Conservation (phyloP, 768 basidiomycete species). For the Mrakia blollopis region DNA sequence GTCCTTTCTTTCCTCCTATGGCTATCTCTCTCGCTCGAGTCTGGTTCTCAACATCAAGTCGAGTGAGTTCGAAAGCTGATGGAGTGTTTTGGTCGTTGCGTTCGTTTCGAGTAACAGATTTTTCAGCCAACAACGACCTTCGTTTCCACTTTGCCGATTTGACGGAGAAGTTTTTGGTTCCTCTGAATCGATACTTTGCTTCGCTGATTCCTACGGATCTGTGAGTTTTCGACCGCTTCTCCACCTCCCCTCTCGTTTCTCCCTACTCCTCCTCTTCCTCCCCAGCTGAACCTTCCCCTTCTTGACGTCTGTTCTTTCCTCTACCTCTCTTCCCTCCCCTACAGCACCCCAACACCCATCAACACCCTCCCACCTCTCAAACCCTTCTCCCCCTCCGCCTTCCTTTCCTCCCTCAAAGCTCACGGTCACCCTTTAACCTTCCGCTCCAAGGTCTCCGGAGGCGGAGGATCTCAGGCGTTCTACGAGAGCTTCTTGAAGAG, state of each 20-base stretch:
- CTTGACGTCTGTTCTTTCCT: no score
- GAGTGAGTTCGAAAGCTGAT: no score
- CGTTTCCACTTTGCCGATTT: conserved; percentile 78
- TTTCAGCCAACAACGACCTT: conserved; percentile 54
- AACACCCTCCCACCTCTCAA: conserved; percentile 42
- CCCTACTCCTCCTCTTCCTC: background rate
- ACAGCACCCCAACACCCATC: conserved; percentile 48
- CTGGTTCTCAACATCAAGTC: no score
- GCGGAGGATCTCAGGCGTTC: conserved; percentile 22
- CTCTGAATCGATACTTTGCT: conserved; percentile 85
- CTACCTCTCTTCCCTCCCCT: background rate
- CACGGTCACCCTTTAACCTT: conserved; percentile 71
- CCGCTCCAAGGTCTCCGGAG: conserved; percentile 42
- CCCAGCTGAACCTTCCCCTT: background rate
- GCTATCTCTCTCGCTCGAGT: background rate
- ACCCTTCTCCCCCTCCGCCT: conserved; percentile 63
- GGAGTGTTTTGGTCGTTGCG: no score
- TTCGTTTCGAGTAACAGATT: conserved; percentile 39
- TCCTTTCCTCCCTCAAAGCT: conserved; percentile 66
- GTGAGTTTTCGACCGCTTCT: conserved; percentile 22
- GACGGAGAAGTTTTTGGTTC: conserved; percentile 78
- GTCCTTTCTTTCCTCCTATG: background rate
- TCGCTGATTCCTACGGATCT: conserved; percentile 61
- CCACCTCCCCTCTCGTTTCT: background rate
- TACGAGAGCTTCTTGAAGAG: conserved; percentile 31